Base-by-base conservation (phyloP, 192 early-diverging fungal species). In the Coemansia sp. region DNA sequence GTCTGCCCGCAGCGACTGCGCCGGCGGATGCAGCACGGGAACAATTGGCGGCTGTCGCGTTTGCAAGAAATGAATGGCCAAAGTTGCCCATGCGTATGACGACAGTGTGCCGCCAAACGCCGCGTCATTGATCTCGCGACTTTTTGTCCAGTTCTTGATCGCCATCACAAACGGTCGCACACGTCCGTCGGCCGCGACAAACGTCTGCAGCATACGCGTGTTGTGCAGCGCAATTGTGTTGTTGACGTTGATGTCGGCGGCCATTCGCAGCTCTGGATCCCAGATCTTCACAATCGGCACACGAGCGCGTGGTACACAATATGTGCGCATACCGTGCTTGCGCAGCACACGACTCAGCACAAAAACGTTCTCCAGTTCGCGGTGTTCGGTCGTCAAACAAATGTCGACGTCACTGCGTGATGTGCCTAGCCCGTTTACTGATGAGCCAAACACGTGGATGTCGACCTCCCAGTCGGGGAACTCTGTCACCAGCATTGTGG, bases 221-320 rank as follows among this genome's bases (percentile, higher is more conserved):
- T 98, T 98, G 69, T 90, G 83, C 47, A 98, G 74, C 11, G 94
- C 94, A 45, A 95, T 66, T 2, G 91, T 87, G 75, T 94, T 97
- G 81, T 97, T 97, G 57, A 98, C 88, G 78, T 96, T 96, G 66
- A 95, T 90, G 69, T 98, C 95, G 61, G 93, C 94, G 2, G 92
- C 86, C 9, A 95, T 85, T 74, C 88, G 90, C 87, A 86, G 84
- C 82, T 93, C 90, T 22, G 89, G 91, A 69, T 98, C 96, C 84
- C 88, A 91, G 37, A 94, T 83, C 66, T 93, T 92, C 65, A 96
- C 94, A 29, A 98, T 94, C 0, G 94, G 95, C 5, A 98, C 96
- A 50, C 92, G 92, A 11, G 96, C 96, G 8, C 87, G 85, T 11
- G 89, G 86, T 7, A 98, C 88, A 31, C 89, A 92, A 37, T 85